phyloP scores from a whole-genome alignment of 2,329 filamentous ascomycete genomes.

The Colletotrichum sp. region DNA sequence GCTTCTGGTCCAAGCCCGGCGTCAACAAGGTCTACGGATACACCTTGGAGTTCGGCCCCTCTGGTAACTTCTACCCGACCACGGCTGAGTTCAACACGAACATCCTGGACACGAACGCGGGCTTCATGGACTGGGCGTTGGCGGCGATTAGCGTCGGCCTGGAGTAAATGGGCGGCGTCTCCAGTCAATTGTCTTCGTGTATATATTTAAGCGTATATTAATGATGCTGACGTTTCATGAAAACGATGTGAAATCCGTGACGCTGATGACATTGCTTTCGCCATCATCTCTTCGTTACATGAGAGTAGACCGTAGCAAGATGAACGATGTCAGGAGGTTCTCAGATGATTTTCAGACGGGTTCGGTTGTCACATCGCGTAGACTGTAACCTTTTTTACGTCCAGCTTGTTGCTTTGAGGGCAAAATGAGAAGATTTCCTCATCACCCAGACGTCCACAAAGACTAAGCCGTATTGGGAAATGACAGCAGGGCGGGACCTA shows the following conservation, averaged over 20 bases:
- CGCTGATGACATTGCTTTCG: neutral
- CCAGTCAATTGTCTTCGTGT: neutral
- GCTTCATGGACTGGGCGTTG: conserved; percentile 43
- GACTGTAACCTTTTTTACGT: neutral
- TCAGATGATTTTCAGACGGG: neutral
- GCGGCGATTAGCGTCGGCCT: conserved; percentile 31
- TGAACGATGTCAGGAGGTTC: neutral
- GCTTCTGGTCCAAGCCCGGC: conserved; percentile 35
- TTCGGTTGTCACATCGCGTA: neutral
- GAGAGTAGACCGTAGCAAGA: neutral
- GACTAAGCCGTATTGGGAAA: neutral
- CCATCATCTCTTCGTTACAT: neutral
- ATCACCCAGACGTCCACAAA: neutral
- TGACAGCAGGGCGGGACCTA: neutral
- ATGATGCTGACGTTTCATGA: neutral
- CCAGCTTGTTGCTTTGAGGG: neutral
- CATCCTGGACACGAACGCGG: conserved; percentile 43
- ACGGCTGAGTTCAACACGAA: conserved; percentile 40
- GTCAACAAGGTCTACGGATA: conserved; percentile 42
- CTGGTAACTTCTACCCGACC: conserved; percentile 43
- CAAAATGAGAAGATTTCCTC: neutral
- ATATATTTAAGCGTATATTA: neutral
- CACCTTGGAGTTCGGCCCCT: conserved; percentile 40
- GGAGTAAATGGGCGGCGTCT: neutral
- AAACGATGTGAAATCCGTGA: neutral